Evolutionary conservation across 495 filamentous ascomycete species (phyloP).

Genomic region (Tuber umbilicatum): DNA sequence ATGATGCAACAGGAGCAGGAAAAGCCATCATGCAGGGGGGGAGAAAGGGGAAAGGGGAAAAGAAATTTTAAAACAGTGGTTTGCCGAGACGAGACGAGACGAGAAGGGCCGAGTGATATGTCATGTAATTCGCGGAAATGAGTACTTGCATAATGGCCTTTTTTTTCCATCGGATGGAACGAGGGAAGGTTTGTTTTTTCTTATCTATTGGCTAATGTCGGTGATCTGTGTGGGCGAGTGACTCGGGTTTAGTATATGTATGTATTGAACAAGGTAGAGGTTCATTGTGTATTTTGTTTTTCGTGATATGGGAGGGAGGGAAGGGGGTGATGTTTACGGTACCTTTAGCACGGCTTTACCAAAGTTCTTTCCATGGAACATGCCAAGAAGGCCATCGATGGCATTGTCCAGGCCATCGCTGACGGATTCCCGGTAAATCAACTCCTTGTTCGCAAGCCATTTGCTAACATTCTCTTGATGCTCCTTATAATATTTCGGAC

Average conservation of each 20-base stretch:
- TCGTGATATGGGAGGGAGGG: not conserved
- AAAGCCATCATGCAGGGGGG: not conserved
- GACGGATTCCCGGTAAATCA: constrained; percentile 64
- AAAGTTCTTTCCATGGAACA: constrained; percentile 82
- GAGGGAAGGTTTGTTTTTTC: not conserved
- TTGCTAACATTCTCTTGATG: constrained; percentile 74
- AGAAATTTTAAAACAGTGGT: not conserved
- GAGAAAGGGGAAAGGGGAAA: not conserved
- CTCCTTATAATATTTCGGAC: constrained; percentile 62
- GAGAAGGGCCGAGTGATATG: not conserved
- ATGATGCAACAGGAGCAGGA: not conserved
- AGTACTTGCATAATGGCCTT: not conserved
- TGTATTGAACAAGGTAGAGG: not conserved
- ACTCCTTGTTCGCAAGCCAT: constrained; percentile 77
- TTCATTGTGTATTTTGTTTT: not conserved
- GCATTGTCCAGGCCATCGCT: constrained; percentile 80
- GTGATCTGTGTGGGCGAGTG: not conserved
- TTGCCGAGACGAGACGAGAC: not conserved
- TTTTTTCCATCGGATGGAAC: not conserved
- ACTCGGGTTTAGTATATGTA: not conserved
- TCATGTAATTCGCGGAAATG: not conserved
- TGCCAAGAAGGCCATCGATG: constrained; percentile 72
- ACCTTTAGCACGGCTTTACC: constrained; percentile 61
- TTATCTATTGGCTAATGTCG: not conserved
- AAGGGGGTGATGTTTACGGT: constrained; percentile 12